phyloP scores from a whole-genome alignment of 495 filamentous ascomycete genomes.

The Achaetomiella virescens region DNA sequence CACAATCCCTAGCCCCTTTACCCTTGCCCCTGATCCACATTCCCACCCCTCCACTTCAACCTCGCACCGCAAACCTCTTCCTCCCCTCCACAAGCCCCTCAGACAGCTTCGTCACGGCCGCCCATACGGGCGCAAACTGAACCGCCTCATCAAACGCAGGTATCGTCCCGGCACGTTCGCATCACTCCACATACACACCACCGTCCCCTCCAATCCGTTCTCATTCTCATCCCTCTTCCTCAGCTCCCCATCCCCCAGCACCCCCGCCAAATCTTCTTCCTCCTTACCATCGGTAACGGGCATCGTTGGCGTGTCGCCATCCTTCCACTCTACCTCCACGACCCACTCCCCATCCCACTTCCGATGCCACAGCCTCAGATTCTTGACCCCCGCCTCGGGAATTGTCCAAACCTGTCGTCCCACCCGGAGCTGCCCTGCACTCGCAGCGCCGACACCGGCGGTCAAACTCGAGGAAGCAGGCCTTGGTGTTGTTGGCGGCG shows the following conservation, averaged over 20 bases:
- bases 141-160: conserved; percentile 80
- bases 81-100: conserved; percentile 78
- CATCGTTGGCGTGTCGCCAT: background rate
- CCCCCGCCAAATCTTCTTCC: conserved; percentile 14
- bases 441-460: conserved; percentile 20
- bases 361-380: conserved; percentile 47
- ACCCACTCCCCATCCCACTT: conserved; percentile 69
- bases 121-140: conserved; percentile 73
- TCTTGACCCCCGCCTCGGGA: conserved; percentile 46
- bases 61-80: conserved; percentile 35
- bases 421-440: conserved; percentile 42
- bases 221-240: conserved; percentile 16
- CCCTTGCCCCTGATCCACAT: background rate
- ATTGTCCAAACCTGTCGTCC: conserved; percentile 62
- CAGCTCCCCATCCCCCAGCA: conserved; percentile 28
- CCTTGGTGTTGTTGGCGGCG: conserved; percentile 28
- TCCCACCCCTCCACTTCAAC: background rate
- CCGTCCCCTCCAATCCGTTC: conserved; percentile 54
- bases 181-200: conserved; percentile 87
- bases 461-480: conserved; percentile 30
- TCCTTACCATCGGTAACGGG: conserved; percentile 13
- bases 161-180: conserved; percentile 64
- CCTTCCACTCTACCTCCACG: conserved; percentile 66
- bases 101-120: conserved; percentile 61
- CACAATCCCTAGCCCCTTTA: background rate